These are phyloP conservation scores for Aspergillus thermomutatus DNA, from an alignment of 2,329 filamentous ascomycete genomes.

Conservation along the genomic window DNA sequence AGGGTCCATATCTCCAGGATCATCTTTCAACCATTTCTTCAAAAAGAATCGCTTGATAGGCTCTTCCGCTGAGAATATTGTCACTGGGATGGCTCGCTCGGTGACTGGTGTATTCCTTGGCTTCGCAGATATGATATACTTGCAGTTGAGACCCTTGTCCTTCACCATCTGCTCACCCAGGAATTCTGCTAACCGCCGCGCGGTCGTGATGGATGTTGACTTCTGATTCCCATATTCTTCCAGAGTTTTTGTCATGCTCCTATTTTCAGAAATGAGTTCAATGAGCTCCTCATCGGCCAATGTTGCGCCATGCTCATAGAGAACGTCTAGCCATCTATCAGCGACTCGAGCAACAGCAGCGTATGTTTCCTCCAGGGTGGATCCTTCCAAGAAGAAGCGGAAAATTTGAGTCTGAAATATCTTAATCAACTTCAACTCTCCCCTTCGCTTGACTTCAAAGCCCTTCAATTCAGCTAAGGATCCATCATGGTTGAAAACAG, in stretches of 20 bases:
- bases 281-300: conserved; percentile 96
- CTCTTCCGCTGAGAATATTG: conserved; percentile 93
- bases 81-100: conserved; percentile 88
- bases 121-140: conserved; percentile 92
- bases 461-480: conserved; percentile 93
- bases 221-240: conserved; percentile 96
- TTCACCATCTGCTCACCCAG: conserved; percentile 98
- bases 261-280: conserved; percentile 99
- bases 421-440: conserved; percentile 98
- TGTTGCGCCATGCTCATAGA: conserved; percentile 82
- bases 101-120: conserved; percentile 90
- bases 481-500: conserved; percentile 97
- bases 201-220: conserved; percentile 98
- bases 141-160: conserved; percentile 98
- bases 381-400: conserved; percentile 96
- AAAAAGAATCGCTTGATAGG: conserved; percentile 84
- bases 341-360: conserved; percentile 88
- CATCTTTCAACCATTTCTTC: conserved; percentile 93
- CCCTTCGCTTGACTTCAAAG: conserved; percentile 95
- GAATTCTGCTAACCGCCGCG: conserved; percentile 91
- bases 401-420: conserved; percentile 99
- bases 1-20: conserved; percentile 86
- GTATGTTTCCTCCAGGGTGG: conserved; percentile 85
- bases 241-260: conserved; percentile 94
- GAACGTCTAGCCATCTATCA: conserved; percentile 93